Evolutionary conservation across 345 rosid species (phyloP), one percentile per base, ranked within the genome.

Genomic region (Nasturtium officinale): DNA sequence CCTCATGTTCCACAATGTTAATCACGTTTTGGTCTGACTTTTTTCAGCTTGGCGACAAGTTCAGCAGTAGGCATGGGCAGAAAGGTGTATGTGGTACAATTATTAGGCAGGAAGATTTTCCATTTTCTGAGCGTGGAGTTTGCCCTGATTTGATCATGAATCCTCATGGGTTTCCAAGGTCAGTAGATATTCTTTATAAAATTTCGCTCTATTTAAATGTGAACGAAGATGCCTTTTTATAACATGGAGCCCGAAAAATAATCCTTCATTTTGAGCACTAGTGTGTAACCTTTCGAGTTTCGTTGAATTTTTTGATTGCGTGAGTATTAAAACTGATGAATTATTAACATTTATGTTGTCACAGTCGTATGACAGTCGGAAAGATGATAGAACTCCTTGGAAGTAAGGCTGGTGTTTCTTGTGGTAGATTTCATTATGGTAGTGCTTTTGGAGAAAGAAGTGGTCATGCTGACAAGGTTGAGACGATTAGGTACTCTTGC

Each of bases 131-230:
- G 71, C 96, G 90, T 77, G 98, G 98, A 53, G 86, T 94, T 72
- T 94, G 98, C 78, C 93, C 97, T 64, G 98, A 94, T 83, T 81
- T 94, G 63, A 94, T 91, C 67, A 94, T 94, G 97, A 94, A 94
- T 63, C 98, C 97, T 69, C 98, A 94, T 86, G 97, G 98, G 28
- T 94, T 94, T 79, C 98, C 98, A 53, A 91, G 98, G 97, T 90
- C 68, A 53, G 3, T 15, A 68, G 16, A 21, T 20, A 40, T 79
- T 61, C 40, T 55, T 13, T n/a, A 25, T 50, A 29, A 77, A 20
- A 50, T 16, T 15, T 46, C 3, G 57, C 40, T 61, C 45, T n/a
- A 55, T 42, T 3, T 53, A 29, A 54, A 11, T 63, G 58, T 69
- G 71, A 21, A 33, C 17, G 64, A 61, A 18, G 61, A 38, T 37